Base-by-base conservation (phyloP, 2,329 filamentous ascomycete species). In the Calonectria leucothoes region DNA sequence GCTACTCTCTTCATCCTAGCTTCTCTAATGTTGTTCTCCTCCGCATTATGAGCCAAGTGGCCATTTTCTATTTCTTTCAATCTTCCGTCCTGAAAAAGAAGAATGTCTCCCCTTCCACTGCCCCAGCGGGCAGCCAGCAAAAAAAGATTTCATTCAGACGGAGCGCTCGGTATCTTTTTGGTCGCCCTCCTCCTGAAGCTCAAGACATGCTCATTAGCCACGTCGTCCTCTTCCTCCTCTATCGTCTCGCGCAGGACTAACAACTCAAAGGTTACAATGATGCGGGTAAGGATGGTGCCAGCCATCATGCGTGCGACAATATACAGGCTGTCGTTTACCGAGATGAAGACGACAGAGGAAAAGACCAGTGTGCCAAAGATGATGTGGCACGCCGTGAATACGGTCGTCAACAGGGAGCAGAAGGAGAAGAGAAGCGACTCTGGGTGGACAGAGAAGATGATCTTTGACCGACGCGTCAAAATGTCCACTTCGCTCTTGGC, bases 301-400 rank as follows among this genome's bases (percentile, higher is more conserved):
- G 57, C 65, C 69, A 74, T 66, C 35, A 72, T 51, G 14, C 72
- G 72, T 14, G 51, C 42, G 23, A 72, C 29, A 23, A 74, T 42
- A 20, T 52, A 68, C 51, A 68, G 37, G 39, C 70, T 73, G n/a
- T 71, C 66, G n/a, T 65, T 70, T 45, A 75, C 57, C 11, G 73
- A 70, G n/a, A 75, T 35, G 31, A 75, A 75, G 29, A 67, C 25
- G 49, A 67, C 71, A 37, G 66, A 64, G 23, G 70, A 75, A 23
- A 73, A 67, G 35, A 73, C 37, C 37, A 70, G 25, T 11, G 66
- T 73, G n/a, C 66, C 70, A 51, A 70, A 73, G 42, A 74, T 70
- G 51, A 75, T 67, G 66, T 73, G 66, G 17, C 63, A 70, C 20
- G 63, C 70, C 23, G 70, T 75, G 48, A 51, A 51, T 7, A 68